Conservation (phyloP, 2,329 filamentous ascomycete species). For the Beauveria caledonica region DNA sequence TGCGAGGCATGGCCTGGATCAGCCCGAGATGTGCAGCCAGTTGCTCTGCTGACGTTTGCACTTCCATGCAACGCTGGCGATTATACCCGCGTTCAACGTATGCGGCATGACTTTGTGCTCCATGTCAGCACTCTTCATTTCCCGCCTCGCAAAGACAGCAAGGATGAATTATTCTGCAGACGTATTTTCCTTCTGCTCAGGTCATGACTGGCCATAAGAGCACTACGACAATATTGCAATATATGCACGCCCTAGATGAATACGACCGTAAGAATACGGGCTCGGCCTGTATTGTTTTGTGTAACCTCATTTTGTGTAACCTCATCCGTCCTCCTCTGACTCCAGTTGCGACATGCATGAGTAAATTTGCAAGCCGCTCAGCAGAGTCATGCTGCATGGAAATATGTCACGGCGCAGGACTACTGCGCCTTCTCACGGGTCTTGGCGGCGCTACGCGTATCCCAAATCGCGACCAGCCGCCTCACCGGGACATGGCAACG, state of each 20-base stretch:
- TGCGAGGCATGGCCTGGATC: background rate
- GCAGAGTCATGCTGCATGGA: background rate
- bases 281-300: background rate
- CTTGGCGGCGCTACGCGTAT: background rate
- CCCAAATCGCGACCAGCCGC: background rate
- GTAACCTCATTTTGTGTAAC: conserved; percentile 1
- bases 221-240: background rate
- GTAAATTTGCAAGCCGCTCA: background rate
- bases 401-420: background rate
- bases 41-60: conserved; percentile 1
- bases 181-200: background rate
- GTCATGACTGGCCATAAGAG: background rate
- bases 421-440: background rate
- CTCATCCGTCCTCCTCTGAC: background rate
- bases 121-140: background rate
- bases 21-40: background rate
- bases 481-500: background rate
- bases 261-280: conserved; percentile 6
- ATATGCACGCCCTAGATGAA: conserved; percentile 1
- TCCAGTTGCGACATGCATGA: conserved; percentile 5
- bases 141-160: background rate
- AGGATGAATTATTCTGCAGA: background rate
- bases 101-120: background rate
- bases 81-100: background rate
- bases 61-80: background rate